Conservation (phyloP, 495 filamentous ascomycete genomes). For the Penicillium coffeae region DNA sequence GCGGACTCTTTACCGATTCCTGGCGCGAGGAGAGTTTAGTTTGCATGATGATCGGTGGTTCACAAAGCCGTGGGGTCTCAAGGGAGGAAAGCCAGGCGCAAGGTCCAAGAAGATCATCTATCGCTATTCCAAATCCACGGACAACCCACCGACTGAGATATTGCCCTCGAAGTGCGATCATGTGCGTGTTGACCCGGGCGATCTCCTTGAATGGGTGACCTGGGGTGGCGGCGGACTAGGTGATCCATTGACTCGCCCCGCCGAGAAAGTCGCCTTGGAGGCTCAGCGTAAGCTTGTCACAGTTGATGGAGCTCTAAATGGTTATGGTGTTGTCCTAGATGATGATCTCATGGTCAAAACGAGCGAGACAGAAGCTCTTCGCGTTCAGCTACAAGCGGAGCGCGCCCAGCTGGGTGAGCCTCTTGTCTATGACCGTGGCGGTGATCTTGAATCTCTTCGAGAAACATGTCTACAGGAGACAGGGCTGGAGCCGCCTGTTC, state of each 20-base stretch:
- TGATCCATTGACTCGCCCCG: slow-evolving; percentile 44
- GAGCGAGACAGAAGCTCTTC: slow-evolving; percentile 30
- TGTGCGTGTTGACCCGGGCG: slow-evolving; percentile 42
- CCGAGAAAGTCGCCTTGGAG: slow-evolving; percentile 43
- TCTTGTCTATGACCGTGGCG: slow-evolving; percentile 38
- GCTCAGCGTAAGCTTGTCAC: slow-evolving; percentile 47
- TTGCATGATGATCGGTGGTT: slow-evolving; percentile 51
- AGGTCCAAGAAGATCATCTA: slow-evolving; percentile 42
- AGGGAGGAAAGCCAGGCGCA: slow-evolving; percentile 43
- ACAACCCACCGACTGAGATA: slow-evolving; percentile 23
- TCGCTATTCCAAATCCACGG: slow-evolving; percentile 29
- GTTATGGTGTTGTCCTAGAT: slow-evolving; percentile 42
- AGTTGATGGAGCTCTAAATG: slow-evolving; percentile 34
- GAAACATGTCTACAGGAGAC: slow-evolving; percentile 36
- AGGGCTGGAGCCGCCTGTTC: slow-evolving; percentile 27
- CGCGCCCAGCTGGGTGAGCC: slow-evolving; percentile 8
- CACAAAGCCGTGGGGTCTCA: slow-evolving; percentile 49
- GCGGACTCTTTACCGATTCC: slow-evolving; percentile 44
- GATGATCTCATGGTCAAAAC: slow-evolving; percentile 23
- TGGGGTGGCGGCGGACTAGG: slow-evolving; percentile 51
- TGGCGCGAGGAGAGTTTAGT: slow-evolving; percentile 43
- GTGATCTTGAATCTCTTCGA: slow-evolving; percentile 29
- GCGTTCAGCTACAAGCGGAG: slow-evolving; percentile 20
- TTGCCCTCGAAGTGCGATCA: slow-evolving; percentile 48
- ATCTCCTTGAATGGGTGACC: slow-evolving; percentile 50